phyloP scores from a whole-genome alignment of 2,329 filamentous ascomycete genomes.

The Cladosporium colombiae region DNA sequence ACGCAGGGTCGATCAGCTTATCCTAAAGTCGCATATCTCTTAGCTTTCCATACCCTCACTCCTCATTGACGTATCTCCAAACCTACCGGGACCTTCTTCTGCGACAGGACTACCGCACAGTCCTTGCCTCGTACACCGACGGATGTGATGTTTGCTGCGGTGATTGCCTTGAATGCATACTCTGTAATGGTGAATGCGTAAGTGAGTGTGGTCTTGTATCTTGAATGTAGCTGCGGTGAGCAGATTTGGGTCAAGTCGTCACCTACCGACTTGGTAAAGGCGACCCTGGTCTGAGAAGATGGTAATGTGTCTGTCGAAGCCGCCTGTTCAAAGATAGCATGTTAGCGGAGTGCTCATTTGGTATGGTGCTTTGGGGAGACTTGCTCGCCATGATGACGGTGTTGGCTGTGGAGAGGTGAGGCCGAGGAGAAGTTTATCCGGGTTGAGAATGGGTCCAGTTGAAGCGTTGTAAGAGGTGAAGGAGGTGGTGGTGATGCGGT shows the following conservation, averaged over 20 bases:
- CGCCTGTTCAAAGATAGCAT: constrained; percentile 54
- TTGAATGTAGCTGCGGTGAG: constrained; percentile 7
- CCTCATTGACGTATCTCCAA: neutral
- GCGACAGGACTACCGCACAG: constrained; percentile 94
- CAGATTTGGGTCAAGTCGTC: constrained; percentile 11
- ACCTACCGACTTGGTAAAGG: constrained; percentile 98
- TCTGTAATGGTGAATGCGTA: constrained; percentile 57
- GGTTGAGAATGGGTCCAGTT: neutral
- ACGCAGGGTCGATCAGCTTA: constrained; percentile 97
- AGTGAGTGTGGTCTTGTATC: constrained; percentile 21
- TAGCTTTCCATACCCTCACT: constrained; percentile 21
- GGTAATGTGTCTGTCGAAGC: constrained; percentile 98
- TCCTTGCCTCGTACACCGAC: constrained; percentile 94
- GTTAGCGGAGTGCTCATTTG: neutral
- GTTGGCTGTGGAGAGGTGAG: neutral
- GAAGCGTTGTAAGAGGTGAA: neutral
- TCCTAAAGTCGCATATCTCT: constrained; percentile 62
- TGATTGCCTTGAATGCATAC: constrained; percentile 99
- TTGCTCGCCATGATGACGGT: constrained; percentile 20
- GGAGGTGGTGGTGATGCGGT: neutral
- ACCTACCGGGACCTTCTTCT: constrained; percentile 98
- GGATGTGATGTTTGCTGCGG: constrained; percentile 97
- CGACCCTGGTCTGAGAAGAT: constrained; percentile 99
- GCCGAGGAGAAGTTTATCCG: neutral
- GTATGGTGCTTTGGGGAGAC: constrained; percentile 5